These are phyloP conservation scores for Colletotrichum zoysiae DNA, from an alignment of 2,329 filamentous ascomycete species.

Conservation along the genomic window DNA sequence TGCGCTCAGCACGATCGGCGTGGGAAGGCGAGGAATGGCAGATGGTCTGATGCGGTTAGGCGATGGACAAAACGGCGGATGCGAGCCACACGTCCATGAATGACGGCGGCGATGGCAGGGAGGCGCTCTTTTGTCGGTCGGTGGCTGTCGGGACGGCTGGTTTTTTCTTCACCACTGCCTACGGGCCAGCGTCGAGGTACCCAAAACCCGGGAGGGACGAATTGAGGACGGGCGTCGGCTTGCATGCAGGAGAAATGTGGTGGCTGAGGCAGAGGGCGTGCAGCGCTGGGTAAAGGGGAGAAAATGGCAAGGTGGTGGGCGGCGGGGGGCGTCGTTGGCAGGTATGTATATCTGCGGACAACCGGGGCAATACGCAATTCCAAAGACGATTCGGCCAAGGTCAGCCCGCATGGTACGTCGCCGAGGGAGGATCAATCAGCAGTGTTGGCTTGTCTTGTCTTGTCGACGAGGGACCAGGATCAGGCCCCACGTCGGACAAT, in stretches of 20 bases:
- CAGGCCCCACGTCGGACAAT: slow-evolving; percentile 38
- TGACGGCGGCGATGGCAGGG: slow-evolving; percentile 14
- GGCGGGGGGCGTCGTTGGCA: slow-evolving; percentile 18
- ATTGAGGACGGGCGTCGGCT: slow-evolving; percentile 24
- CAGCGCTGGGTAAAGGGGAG: slow-evolving; percentile 11
- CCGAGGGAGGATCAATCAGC: slow-evolving; percentile 19
- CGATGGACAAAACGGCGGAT: slow-evolving; percentile 27
- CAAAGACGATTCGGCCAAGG: slow-evolving; percentile 28
- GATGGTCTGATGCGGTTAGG: slow-evolving; percentile 18
- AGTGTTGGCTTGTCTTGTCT: slow-evolving; percentile 39
- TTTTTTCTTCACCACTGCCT: slow-evolving; percentile 1
- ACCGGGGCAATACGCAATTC: slow-evolving; percentile 19
- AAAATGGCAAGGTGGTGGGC: slow-evolving; percentile 20
- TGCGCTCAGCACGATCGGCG: slow-evolving; percentile 34
- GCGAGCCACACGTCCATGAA: slow-evolving; percentile 34
- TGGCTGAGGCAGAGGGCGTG: slow-evolving; percentile 22
- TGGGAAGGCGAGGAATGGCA: slow-evolving; percentile 8
- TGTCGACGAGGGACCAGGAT: slow-evolving; percentile 33
- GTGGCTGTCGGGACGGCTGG: too few relatives aligned
- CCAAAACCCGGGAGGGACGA: slow-evolving; percentile 28
- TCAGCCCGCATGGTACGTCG: slow-evolving; percentile 1
- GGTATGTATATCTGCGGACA: slow-evolving; percentile 34
- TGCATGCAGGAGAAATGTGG: slow-evolving; percentile 25
- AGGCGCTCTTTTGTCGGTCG: slow-evolving; percentile 22
- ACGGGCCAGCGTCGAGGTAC: slow-evolving; percentile 13